These are phyloP conservation scores for Leptodontidium sp. DNA, from an alignment of 2,329 filamentous ascomycete species.

Conservation along the genomic window DNA sequence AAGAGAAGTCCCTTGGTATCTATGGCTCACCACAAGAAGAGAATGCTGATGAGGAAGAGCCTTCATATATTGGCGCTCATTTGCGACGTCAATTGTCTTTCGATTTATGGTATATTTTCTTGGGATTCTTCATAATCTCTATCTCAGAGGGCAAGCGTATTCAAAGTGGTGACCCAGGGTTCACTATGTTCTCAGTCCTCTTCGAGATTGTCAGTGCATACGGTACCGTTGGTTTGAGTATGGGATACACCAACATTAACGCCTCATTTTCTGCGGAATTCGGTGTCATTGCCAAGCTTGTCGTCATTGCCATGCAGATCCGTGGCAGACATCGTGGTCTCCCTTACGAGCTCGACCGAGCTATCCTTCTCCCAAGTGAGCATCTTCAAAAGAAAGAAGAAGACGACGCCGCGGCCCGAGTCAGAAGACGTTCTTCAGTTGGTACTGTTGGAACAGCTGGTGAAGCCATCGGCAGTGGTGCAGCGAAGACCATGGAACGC, in stretches of 20 bases:
- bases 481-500: slow-evolving; percentile 26
- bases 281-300: slow-evolving; percentile 66
- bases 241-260: slow-evolving; percentile 81
- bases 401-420: slow-evolving; percentile 48
- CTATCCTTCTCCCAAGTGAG: slow-evolving; percentile 73
- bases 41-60: slow-evolving; percentile 59
- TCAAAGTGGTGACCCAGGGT: slow-evolving; percentile 62
- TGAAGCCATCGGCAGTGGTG: slow-evolving; percentile 27
- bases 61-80: slow-evolving; percentile 90
- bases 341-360: slow-evolving; percentile 74
- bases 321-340: slow-evolving; percentile 74
- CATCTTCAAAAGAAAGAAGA: slow-evolving; percentile 68
- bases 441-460: slow-evolving; percentile 14
- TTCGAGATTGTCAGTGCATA: slow-evolving; percentile 93
- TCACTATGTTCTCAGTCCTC: slow-evolving; percentile 74
- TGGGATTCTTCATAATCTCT: slow-evolving; percentile 90
- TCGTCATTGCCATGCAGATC: slow-evolving; percentile 74
- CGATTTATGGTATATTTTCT: slow-evolving; percentile 95
- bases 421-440: slow-evolving; percentile 33
- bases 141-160: slow-evolving; percentile 84
- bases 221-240: slow-evolving; percentile 89
- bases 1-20: slow-evolving; percentile 85
- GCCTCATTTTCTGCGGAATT: slow-evolving; percentile 87
- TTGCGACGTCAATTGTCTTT: slow-evolving; percentile 93
- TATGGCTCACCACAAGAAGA: slow-evolving; percentile 62